Evolutionary conservation across 441 rosid genomes (phyloP).

Genomic region (Geranium incanum): DNA sequence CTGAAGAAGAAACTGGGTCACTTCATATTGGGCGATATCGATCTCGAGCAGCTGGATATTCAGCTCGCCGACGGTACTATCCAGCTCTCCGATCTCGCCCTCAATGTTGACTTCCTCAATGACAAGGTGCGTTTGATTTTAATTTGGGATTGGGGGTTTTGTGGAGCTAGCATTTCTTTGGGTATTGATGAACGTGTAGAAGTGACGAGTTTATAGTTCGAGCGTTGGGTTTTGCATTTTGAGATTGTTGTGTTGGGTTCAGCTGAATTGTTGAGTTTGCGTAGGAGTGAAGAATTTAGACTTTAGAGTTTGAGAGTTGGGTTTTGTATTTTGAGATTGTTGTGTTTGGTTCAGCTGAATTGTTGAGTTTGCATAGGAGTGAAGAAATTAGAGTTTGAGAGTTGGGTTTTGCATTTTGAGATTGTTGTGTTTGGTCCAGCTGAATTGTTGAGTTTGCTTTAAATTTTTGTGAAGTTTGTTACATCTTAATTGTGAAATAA

Average conservation of each 20-base stretch:
- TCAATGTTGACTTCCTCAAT: conserved; percentile 79
- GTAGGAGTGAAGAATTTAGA: too few species aligned
- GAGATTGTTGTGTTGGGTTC: neutral
- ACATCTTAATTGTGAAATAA: neutral
- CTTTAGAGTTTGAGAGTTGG: too few species aligned
- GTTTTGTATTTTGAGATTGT: too few species aligned
- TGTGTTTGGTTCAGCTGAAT: neutral
- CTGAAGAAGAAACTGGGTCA: conserved; percentile 90
- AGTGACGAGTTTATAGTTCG: neutral
- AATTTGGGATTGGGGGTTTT: conserved; percentile 2
- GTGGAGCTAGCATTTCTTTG: neutral
- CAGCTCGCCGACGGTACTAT: conserved; percentile 75
- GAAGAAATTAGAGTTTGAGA: too few species aligned
- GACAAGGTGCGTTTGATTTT: conserved; percentile 39
- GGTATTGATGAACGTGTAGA: neutral
- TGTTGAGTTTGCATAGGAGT: neutral
- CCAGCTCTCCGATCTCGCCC: conserved; percentile 78
- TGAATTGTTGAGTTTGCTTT: neutral
- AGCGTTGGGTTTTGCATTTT: neutral
- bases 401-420: too few species aligned
- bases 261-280: neutral
- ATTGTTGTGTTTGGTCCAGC: neutral
- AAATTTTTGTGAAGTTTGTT: neutral
- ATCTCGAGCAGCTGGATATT: conserved; percentile 87
- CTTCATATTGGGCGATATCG: conserved; percentile 80